Evolutionary conservation across 768 basidiomycete species (phyloP), one percentile per base, ranked within the genome.

Genomic region (Hysterangium stoloniferum): DNA sequence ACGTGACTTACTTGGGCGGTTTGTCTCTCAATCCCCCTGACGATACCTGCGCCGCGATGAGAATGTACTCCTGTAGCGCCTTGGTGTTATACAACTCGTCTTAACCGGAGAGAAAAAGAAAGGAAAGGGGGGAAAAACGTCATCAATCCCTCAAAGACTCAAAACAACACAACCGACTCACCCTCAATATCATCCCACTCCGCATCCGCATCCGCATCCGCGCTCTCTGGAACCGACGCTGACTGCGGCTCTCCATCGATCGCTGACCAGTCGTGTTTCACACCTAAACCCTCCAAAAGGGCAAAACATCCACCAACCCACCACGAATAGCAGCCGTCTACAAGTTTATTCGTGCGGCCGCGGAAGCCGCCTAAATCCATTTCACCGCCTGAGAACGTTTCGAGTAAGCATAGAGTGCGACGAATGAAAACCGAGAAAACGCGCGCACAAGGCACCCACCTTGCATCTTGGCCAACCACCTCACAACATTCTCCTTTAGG

Each of bases 271-370:
- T 52, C 20, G 6, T 6, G n/a, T 31, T 34, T n/a, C 6, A 75
- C 15, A 59, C 72, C 48, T 53, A 80, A 59, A 24, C 77, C 79
- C 52, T 88, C 87, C 0, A 96, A 67, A 6, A 97, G 68, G 0
- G 77, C 73, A 61, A 96, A 89, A 13, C 85, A 76, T 0, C 94
- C 94, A 1, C 90, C 96, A 20, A 91, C 88, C 96, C 95, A 99
- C 96, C 96, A 99, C n/a, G 86, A 84, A 66, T 99, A 99, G 66
- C 96, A 99, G 4, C 95, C 96, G 59, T 99, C 96, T 0, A 99
- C 95, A n/a, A 99, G 76, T 65, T 99, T 99, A 64, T 98, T 99
- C 56, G 91, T 90, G 47, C 96, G 72, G 0, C 96, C 96, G 49
- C 75, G 77, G 68, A 99, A 98, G 2, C 96, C 96, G 3, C 93